Evolutionary conservation across 441 rosid species (phyloP).

Genomic region (Erodium texanum): DNA sequence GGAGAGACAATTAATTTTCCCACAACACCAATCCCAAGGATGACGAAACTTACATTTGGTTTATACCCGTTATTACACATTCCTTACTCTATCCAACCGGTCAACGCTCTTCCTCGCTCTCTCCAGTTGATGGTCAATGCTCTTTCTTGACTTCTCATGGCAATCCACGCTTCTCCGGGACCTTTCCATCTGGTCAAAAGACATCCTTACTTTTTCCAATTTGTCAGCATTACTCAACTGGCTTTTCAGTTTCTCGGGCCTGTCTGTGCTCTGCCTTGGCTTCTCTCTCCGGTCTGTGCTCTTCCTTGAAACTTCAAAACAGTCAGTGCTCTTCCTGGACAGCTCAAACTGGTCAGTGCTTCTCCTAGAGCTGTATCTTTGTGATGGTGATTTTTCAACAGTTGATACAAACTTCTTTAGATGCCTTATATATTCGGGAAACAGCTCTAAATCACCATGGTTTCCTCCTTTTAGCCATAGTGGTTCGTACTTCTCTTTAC

Average conservation of each 20-base stretch:
- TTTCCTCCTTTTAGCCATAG: constrained; percentile 91
- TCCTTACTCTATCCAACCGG: constrained; percentile 79
- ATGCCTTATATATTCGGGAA: constrained; percentile 78
- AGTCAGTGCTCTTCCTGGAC: constrained; percentile 59
- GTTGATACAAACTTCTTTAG: constrained; percentile 81
- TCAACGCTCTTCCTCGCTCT: constrained; percentile 81
- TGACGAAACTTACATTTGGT: constrained; percentile 15
- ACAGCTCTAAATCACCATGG: constrained; percentile 84
- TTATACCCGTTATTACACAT: constrained; percentile 27
- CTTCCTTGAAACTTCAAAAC: constrained; percentile 58
- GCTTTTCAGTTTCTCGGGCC: constrained; percentile 54
- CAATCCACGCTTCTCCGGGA: constrained; percentile 79
- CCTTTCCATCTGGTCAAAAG: constrained; percentile 73
- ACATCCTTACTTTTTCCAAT: constrained; percentile 51
- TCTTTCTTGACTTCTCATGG: constrained; percentile 75
- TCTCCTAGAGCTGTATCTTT: constrained; percentile 60
- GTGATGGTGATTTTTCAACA: constrained; percentile 75
- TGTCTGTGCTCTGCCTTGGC: constrained; percentile 74
- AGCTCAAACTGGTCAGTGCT: constrained; percentile 60
- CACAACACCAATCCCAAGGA: constrained; percentile 27
- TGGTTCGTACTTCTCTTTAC: constrained; percentile 84
- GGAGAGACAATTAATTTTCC: constrained; percentile 23
- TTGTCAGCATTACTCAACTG: constrained; percentile 46
- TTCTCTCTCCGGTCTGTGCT: constrained; percentile 78
- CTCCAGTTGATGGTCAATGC: constrained; percentile 68